Conservation (phyloP, 2,329 filamentous ascomycete genomes). For the Aspergillus sp. region DNA sequence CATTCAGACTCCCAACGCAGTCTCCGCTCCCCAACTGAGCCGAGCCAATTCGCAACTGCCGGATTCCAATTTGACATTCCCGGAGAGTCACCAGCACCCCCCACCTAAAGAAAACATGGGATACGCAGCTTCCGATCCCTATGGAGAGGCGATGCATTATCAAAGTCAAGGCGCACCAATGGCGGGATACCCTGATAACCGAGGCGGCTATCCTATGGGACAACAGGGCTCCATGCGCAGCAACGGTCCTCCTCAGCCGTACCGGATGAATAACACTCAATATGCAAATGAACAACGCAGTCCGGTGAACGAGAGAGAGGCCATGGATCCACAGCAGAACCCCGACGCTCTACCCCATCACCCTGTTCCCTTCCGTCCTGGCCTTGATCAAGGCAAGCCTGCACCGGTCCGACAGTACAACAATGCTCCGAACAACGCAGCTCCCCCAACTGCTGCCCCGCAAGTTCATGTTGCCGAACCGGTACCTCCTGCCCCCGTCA, state of each 20-base stretch:
- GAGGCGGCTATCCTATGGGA: slow-evolving; percentile 3
- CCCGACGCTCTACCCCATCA: slow-evolving; percentile 54
- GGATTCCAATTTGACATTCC: slow-evolving; percentile 72
- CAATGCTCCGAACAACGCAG: slow-evolving; percentile 20
- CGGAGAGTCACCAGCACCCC: slow-evolving; percentile 9
- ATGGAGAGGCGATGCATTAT: slow-evolving; percentile 15
- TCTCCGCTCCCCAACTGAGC: slow-evolving; percentile 23
- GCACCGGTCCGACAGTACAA: slow-evolving; percentile 52
- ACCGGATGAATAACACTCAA: slow-evolving; percentile 6
- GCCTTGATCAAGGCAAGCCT: slow-evolving; percentile 45
- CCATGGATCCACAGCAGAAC: slow-evolving; percentile 32
- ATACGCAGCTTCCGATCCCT: slow-evolving; percentile 11
- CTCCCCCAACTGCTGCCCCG: slow-evolving; percentile 32
- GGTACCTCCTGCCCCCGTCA: slow-evolving; percentile 54
- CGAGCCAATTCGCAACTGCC: slow-evolving; percentile 41
- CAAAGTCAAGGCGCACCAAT: slow-evolving; percentile 6
- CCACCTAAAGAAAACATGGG: slow-evolving; percentile 12
- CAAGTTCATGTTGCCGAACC: slow-evolving; percentile 12
- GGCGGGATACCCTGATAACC: slow-evolving; percentile 2
- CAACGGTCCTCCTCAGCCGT: slow-evolving; percentile 16
- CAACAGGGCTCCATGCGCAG: slow-evolving; percentile 9
- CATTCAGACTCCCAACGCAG: slow-evolving; percentile 43
- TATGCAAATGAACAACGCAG: slow-evolving; percentile 8
- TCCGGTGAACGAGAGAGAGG: slow-evolving; percentile 9
- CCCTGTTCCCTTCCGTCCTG: slow-evolving; percentile 51